Conservation (phyloP, 352 stramenopile species). For the Poterioochromonas sp. region DNA sequence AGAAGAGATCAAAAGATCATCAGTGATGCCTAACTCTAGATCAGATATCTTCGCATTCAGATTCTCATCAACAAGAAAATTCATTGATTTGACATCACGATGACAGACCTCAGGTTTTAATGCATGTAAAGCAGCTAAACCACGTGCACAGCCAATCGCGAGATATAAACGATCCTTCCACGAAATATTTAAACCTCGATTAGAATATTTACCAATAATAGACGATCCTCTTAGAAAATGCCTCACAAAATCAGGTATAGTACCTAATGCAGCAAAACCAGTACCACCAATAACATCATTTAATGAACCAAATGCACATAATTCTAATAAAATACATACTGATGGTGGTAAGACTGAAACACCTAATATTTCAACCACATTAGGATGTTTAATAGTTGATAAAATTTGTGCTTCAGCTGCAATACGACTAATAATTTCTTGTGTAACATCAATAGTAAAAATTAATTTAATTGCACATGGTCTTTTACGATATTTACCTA, state of each 20-base stretch:
- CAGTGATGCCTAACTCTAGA: slow-evolving; percentile 10
- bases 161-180: slow-evolving; percentile 1
- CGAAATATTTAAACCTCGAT: neutral
- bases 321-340: slow-evolving; percentile 24
- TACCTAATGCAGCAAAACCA: too few relatives aligned
- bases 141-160: neutral
- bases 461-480: slow-evolving; percentile 22
- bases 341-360: slow-evolving; percentile 22
- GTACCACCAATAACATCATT: neutral
- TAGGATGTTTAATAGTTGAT: neutral
- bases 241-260: neutral
- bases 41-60: slow-evolving; percentile 22
- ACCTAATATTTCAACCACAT: slow-evolving; percentile 17
- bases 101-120: neutral
- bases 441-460: slow-evolving; percentile 23
- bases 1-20: too few relatives aligned
- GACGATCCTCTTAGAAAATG: neutral
- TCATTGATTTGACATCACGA: slow-evolving; percentile 25
- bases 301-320: slow-evolving; percentile 15
- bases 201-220: neutral
- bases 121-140: neutral
- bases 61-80: slow-evolving; percentile 19
- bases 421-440: neutral
- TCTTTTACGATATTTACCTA: neutral
- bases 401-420: slow-evolving; percentile 11